These are phyloP conservation scores for Aspergillus tamarii DNA, from an alignment of 2,329 filamentous ascomycete genomes.

Conservation along the genomic window DNA sequence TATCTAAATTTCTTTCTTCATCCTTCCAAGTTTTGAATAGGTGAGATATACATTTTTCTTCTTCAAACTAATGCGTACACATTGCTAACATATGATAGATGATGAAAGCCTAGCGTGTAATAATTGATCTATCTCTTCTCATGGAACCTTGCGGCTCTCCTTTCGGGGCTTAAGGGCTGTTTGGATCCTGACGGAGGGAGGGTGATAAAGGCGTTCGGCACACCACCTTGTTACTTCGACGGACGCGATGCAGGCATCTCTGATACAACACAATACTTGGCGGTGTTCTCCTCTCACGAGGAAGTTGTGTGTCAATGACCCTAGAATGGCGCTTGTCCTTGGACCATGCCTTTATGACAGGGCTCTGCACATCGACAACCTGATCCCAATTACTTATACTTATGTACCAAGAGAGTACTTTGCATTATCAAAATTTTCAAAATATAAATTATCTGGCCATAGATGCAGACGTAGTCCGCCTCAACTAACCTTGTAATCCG, in stretches of 20 bases:
- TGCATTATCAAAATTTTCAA: background rate
- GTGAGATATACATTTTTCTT: constrained; percentile 61
- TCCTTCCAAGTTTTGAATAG: constrained; percentile 99
- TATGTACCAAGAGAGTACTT: background rate
- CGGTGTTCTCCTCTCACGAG: constrained; percentile 30
- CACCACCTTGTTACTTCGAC: constrained; percentile 92
- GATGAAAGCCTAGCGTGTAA: constrained; percentile 99
- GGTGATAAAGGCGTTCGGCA: constrained; percentile 99
- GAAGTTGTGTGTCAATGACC: constrained; percentile 9
- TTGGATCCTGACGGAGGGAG: constrained; percentile 66
- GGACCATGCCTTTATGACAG: constrained; percentile 16
- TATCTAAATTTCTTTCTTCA: constrained; percentile 66
- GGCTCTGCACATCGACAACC: constrained; percentile 10
- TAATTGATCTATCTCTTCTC: constrained; percentile 76
- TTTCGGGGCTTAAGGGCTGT: constrained; percentile 82
- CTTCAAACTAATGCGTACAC: background rate
- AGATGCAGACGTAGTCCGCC: background rate
- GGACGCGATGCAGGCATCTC: constrained; percentile 98
- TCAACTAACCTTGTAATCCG: background rate
- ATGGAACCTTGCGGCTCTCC: constrained; percentile 75
- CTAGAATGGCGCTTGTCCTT: constrained; percentile 13
- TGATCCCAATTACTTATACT: background rate
- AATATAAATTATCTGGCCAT: background rate
- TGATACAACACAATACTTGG: constrained; percentile 68
- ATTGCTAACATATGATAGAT: constrained; percentile 61